Conservation (phyloP, 2,329 filamentous ascomycete species). For the Penicillium sumatraense region DNA sequence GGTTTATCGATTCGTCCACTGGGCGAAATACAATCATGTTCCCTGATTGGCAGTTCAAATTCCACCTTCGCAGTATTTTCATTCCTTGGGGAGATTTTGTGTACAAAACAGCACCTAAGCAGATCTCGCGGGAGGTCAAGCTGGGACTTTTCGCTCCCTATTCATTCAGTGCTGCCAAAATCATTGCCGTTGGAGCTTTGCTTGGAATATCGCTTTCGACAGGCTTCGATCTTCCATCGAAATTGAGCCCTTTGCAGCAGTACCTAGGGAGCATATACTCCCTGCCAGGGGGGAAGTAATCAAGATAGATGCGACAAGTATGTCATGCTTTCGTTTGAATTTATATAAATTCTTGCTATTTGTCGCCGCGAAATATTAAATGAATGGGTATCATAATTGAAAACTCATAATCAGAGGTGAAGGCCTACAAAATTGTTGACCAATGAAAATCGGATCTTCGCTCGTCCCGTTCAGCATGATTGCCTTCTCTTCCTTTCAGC, state of each 20-base stretch:
- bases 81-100: conserved; percentile 43
- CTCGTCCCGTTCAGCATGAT: conserved; percentile 6
- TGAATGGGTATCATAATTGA: no score
- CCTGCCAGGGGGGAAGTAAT: background rate
- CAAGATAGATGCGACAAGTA: background rate
- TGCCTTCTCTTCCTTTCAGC: conserved; percentile 24
- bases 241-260: background rate
- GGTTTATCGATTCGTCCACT: conserved; percentile 54
- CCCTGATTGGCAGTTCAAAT: conserved; percentile 56
- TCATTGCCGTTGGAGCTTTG: background rate
- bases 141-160: background rate
- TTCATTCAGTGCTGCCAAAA: background rate
- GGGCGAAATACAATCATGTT: conserved; percentile 58
- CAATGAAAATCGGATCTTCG: background rate
- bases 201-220: background rate
- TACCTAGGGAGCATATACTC: background rate
- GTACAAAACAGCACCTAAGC: background rate
- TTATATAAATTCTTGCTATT: no score
- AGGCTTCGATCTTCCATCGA: background rate
- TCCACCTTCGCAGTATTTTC: conserved; percentile 55
- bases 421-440: background rate
- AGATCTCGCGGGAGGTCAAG: background rate
- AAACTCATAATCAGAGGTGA: no score
- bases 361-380: no score
- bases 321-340: no score